Percentiles rank a stretch among this genome's conserved stretches.
phyloP scores from a whole-genome alignment of 2,329 filamentous ascomycete species.

The Trichoderma atrobrunneum region DNA sequence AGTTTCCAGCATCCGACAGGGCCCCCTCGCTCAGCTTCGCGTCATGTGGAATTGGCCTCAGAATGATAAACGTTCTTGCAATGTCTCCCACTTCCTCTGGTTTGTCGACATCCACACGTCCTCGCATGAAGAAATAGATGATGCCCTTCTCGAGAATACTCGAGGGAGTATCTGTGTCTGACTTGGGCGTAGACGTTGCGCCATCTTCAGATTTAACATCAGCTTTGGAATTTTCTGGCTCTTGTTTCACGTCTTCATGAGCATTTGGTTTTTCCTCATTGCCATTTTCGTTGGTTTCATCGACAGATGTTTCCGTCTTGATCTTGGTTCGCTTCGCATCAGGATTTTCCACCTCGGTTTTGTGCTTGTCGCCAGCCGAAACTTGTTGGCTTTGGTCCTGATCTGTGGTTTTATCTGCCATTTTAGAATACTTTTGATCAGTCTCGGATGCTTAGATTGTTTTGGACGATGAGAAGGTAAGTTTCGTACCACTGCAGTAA shows the following conservation, averaged over 20 bases:
- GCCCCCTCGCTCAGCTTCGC: slow-evolving; percentile 55
- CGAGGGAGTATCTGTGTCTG: slow-evolving; percentile 38
- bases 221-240: neutral
- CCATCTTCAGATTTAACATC: neutral
- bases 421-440: neutral
- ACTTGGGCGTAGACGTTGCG: slow-evolving; percentile 22
- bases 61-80: slow-evolving; percentile 73
- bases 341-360: slow-evolving; percentile 28
- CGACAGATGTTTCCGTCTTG: slow-evolving; percentile 22
- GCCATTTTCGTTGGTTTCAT: neutral
- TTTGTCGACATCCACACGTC: slow-evolving; percentile 69
- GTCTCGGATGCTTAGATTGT: neutral
- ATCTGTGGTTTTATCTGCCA: neutral
- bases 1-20: slow-evolving; percentile 54
- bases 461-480: neutral
- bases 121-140: slow-evolving; percentile 87
- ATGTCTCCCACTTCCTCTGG: slow-evolving; percentile 69
- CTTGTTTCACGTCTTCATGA: neutral
- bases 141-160: slow-evolving; percentile 80
- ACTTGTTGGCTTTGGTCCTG: neutral
- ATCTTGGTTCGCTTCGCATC: slow-evolving; percentile 30
- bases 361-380: slow-evolving; percentile 30
- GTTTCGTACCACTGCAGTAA: neutral
- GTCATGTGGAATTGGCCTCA: slow-evolving; percentile 69
- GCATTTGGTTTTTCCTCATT: neutral